phyloP scores from a whole-genome alignment of 768 basidiomycete species.

The Leucosporidium scottii region DNA sequence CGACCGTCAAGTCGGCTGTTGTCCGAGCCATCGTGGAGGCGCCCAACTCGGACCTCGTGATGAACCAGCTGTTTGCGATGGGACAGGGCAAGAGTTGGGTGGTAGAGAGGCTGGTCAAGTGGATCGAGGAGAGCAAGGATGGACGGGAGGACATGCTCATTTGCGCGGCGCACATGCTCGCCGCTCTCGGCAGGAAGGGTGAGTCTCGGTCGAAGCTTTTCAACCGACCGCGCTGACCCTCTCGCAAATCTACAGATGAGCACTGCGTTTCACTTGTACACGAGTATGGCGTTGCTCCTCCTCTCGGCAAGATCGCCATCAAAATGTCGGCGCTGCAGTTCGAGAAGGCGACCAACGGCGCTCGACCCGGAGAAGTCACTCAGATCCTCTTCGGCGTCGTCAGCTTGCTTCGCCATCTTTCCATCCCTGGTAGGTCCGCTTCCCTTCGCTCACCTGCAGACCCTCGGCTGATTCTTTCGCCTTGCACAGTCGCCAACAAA shows the following conservation, averaged over 20 bases:
- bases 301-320: slow-evolving; percentile 57
- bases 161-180: slow-evolving; percentile 73
- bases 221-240: not conserved
- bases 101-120: slow-evolving; percentile 63
- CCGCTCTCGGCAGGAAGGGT: slow-evolving; percentile 75
- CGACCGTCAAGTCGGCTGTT: slow-evolving; percentile 74
- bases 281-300: slow-evolving; percentile 55
- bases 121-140: slow-evolving; percentile 50
- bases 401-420: slow-evolving; percentile 78
- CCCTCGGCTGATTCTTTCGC: not conserved
- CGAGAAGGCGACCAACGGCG: not conserved
- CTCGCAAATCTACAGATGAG: slow-evolving; percentile 39
- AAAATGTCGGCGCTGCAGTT: slow-evolving; percentile 54
- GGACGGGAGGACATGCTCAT: slow-evolving; percentile 68
- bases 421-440: slow-evolving; percentile 42
- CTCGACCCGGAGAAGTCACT: slow-evolving; percentile 30
- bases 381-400: slow-evolving; percentile 81
- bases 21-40: slow-evolving; percentile 81
- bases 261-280: slow-evolving; percentile 47
- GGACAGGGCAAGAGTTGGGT: slow-evolving; percentile 47
- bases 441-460: not conserved
- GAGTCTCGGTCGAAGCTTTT: not conserved
- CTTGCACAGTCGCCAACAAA: slow-evolving; percentile 54
- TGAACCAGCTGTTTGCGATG: slow-evolving; percentile 55
- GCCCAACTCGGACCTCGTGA: slow-evolving; percentile 71